Conservation (phyloP, 192 early-diverging fungal genomes). For the Entomortierella chlamydospora region DNA sequence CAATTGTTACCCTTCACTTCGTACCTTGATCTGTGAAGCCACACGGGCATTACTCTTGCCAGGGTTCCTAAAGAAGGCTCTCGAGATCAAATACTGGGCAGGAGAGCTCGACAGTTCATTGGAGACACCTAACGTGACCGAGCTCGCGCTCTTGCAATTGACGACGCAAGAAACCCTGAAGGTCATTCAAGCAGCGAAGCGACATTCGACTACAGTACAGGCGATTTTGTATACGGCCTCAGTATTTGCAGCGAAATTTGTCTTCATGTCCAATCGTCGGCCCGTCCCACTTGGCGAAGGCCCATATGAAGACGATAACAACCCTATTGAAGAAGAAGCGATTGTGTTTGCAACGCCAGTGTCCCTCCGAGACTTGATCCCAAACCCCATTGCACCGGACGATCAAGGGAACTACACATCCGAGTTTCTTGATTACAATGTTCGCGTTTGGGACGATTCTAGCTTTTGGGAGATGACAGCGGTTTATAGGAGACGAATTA, state of each 20-base stretch:
- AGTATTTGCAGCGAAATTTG: conserved; percentile 30
- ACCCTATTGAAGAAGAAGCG: conserved; percentile 9
- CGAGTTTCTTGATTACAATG: conserved; percentile 33
- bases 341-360: conserved; percentile 48
- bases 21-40: conserved; percentile 25
- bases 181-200: conserved; percentile 9
- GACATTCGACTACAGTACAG: conserved; percentile 31
- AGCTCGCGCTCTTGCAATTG: conserved; percentile 11
- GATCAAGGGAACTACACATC: conserved; percentile 42
- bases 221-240: conserved; percentile 21
- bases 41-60: conserved; percentile 24
- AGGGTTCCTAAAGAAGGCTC: conserved; percentile 19
- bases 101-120: conserved; percentile 45
- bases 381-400: conserved; percentile 6
- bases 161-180: conserved; percentile 2
- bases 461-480: conserved; percentile 29
- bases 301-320: not conserved
- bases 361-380: conserved; percentile 28
- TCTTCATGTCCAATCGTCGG: conserved; percentile 13
- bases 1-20: conserved; percentile 37
- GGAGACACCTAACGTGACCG: conserved; percentile 28
- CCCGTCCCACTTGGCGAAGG: not conserved
- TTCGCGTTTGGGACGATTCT: conserved; percentile 10
- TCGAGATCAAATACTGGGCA: conserved; percentile 47
- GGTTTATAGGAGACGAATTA: conserved; percentile 13